Base-by-base conservation (phyloP, 106 monocot genomes). In the Dioscorea alata region DNA sequence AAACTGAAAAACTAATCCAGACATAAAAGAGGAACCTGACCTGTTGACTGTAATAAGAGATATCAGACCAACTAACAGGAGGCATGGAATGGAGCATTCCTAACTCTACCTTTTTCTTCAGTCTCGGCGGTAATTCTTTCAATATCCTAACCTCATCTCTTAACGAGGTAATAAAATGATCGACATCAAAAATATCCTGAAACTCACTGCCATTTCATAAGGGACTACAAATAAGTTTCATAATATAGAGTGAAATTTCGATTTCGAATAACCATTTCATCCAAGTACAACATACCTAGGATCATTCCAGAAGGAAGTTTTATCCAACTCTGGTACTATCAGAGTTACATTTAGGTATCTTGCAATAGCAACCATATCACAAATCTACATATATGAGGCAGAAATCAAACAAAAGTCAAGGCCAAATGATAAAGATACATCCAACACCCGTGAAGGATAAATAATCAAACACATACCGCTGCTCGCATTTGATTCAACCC, bases 401-500 rank as follows among this genome's bases (percentile, higher is more conserved):
- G 13, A 56, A 56, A 16, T 13, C 15, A 42, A 42, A 42, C 42
- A 42, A 42, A 42, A 42, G 42, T 42, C 42, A 42, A 42, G 42
- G 42, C 42, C 42, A 42, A 10, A 42, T 42, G 42, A 42, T 42
- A 42, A 8, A 6, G 42, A 42, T 42, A 8, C 10, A 42, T 10
- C 42, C 42, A 2, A 42, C 42, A 6, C 42, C 7, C 10, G 42
- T 42, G 10, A 10, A 42, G 10, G 42, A 28, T 22, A 59, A 23
- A 13, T 33, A n/a, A 53, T 59, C 21, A 66, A 57, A 58, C 71
- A 57, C 85, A 80, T 84, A 95, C 94, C 12, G 91, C 94, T 67
- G 94, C 81, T 75, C 94, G 83, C 94, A 95, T 95, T 75, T 95
- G 94, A 73, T 93, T 93, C 65, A 95, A 83, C 57, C 94, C 94